These are phyloP conservation scores for Pelagophyceae sp. DNA, from an alignment of 352 stramenopile species.

Conservation along the genomic window DNA sequence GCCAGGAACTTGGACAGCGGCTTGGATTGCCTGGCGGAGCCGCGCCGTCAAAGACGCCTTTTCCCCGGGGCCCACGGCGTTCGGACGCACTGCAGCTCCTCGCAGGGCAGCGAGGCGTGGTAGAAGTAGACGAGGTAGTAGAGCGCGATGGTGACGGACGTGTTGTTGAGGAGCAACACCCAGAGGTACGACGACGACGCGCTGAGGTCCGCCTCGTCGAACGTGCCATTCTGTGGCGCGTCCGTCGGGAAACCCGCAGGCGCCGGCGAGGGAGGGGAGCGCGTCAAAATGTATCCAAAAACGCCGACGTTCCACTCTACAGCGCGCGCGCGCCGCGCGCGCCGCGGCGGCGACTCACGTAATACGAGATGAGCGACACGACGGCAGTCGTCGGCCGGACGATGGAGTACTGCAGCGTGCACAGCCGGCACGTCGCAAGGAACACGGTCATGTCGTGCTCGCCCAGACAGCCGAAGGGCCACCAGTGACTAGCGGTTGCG, in stretches of 20 bases:
- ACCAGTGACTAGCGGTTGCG: no score
- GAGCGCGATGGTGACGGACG: constrained; percentile 72
- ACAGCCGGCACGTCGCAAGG: constrained; percentile 70
- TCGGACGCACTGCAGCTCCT: not conserved
- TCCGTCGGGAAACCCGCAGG: no score
- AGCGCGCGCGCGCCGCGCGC: no score
- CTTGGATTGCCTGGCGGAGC: constrained; percentile 42
- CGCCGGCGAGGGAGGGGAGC: no score
- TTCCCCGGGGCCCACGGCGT: constrained; percentile 25
- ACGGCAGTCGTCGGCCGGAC: constrained; percentile 72
- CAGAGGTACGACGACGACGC: constrained; percentile 72
- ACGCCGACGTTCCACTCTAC: no score
- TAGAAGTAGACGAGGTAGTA: constrained; percentile 83
- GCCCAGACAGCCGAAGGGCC: constrained; percentile 51
- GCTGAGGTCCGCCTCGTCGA: constrained; percentile 67
- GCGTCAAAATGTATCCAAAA: no score
- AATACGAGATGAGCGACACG: constrained; percentile 64
- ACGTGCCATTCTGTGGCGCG: no score
- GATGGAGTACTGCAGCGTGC: constrained; percentile 78
- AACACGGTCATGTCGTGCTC: constrained; percentile 54
- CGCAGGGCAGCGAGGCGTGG: constrained; percentile 47
- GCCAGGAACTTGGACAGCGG: constrained; percentile 75
- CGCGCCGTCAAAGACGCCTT: constrained; percentile 59
- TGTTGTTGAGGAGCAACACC: constrained; percentile 59
- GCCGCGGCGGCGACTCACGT: no score